Evolutionary conservation across 2,329 filamentous ascomycete genomes (phyloP), one percentile per base, ranked within the genome.

Genomic region (Cladophialophora carrionii): DNA sequence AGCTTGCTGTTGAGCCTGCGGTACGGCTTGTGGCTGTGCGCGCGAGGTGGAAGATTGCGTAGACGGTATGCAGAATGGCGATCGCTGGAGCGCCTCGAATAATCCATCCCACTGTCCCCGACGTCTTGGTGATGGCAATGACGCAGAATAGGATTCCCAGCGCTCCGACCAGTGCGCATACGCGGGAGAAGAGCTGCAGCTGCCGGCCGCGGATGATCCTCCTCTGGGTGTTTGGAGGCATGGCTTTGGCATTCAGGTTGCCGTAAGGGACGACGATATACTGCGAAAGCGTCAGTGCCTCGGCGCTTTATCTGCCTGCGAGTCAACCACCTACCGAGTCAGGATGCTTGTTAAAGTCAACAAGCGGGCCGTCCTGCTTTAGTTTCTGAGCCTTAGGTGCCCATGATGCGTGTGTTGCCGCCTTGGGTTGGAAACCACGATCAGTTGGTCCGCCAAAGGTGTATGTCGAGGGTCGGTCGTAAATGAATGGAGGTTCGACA

Each of bases 281-380:
- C 79, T 80, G 65, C 31, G 62, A 58, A 58, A 61, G 64, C 59
- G 52, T 67, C 31, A 63, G 64, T 54, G 29, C 32, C 22, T 37
- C 37, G 37, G 17, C 37, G 17, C 20, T 32, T 61, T 32, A 51
- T 64, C 51, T 5, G 52, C 20, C 7, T 10, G 17, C 24, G 8
- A 49, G 43, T 20, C 24, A 29, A 31, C 10, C 20, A 80, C 87
- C 74, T 83, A 92, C 89, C 20, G 78, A 78, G 73, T 97, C 92
- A 1, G 93, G 92, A 77, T 96, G 93, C 64, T 86, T 84, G 76
- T 96, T 95, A 82, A 96, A 90, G 65, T 89, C 85, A 68, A 97
- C 79, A 69, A 96, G 79, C 12, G 92, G 92, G 0, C 92, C 92
- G 60, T 90, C 83, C 52, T 83, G 84, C 82, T 90, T 89, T 49